Conservation (phyloP, 139 green algal genomes). For the Volvox reticuliferus region DNA sequence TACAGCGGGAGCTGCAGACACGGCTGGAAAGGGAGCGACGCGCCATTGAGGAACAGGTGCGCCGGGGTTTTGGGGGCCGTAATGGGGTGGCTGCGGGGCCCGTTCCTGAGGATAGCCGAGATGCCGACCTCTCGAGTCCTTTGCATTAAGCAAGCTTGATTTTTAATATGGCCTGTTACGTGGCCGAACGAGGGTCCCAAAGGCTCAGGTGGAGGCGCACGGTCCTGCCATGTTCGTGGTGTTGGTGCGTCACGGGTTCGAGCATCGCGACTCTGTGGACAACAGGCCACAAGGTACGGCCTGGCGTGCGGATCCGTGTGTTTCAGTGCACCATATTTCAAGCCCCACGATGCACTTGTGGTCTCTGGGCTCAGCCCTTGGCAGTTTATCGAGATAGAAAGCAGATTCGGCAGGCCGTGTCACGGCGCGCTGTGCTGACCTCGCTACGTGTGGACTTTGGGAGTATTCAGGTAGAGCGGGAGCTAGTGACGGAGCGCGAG, state of each 20-base stretch:
- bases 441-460: too few species aligned
- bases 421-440: too few species aligned
- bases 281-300: neutral
- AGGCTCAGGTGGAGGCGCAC: neutral
- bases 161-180: neutral
- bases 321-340: too few species aligned
- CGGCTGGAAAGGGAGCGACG: conserved; percentile 64
- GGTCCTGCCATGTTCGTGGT: conserved; percentile 10
- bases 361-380: too few species aligned
- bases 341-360: too few species aligned
- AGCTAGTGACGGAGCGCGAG: conserved; percentile 67
- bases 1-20: conserved; percentile 66
- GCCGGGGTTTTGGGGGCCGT: neutral
- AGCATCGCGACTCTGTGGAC: too few species aligned
- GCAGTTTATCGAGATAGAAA: too few species aligned
- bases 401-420: too few species aligned
- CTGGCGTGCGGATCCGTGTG: neutral
- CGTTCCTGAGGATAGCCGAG: too few species aligned
- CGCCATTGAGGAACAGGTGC: conserved; percentile 68
- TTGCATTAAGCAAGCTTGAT: neutral
- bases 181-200: neutral
- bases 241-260: neutral
- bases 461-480: conserved; percentile 65
- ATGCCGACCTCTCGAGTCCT: too few species aligned
- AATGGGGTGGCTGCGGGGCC: too few species aligned